Base-by-base conservation (phyloP, 2,329 filamentous ascomycete genomes). In the Pyricularia pennisetigena region DNA sequence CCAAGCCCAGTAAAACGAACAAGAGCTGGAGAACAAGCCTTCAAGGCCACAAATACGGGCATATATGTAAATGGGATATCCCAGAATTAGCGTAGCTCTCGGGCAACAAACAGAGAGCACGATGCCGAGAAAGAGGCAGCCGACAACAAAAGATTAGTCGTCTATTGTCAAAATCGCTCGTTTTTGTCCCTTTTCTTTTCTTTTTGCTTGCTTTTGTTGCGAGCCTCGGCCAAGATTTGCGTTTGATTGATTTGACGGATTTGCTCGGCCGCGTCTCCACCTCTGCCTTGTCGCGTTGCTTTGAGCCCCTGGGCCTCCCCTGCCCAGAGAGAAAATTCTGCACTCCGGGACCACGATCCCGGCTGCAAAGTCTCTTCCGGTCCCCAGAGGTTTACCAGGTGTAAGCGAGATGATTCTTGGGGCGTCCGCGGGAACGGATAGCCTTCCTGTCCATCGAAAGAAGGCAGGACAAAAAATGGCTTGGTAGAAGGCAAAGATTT, bases 271-370 rank as follows among this genome's bases (percentile, higher is more conserved):
- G 20, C 5, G 41, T 49, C 5, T 49, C 41, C 41, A 49, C 41
- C 41, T 49, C 32, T 49, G 41, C 41, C 41, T 49, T 49, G 41
- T 49, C 41, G 41, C 16, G 41, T 49, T 49, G 41, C 68, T 62
- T 67, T 64, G 68, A 65, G 64, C 57, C 41, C 41, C 41, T 49
- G 41, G 41, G 41, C 41, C 41, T 49, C 41, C 41, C 41, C 41
- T 49, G 41, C 16, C 16, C 16, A 20, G 41, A 62, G 26, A 20
- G 24, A 67, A 70, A 70, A 64, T 68, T 66, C 67, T 69, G 41
- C 41, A 49, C 41, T 49, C 41, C 41, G 41, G 41, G 41, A 49
- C 41, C 41, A 49, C 16, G 41, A 49, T 49, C 41, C 41, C 41
- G 41, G 41, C 41, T 49, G 41, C 41, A 49, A 49, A 49, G 41